These are phyloP conservation scores for Vigna mungo DNA, from an alignment of 306 rosid genomes.

Conservation along the genomic window DNA sequence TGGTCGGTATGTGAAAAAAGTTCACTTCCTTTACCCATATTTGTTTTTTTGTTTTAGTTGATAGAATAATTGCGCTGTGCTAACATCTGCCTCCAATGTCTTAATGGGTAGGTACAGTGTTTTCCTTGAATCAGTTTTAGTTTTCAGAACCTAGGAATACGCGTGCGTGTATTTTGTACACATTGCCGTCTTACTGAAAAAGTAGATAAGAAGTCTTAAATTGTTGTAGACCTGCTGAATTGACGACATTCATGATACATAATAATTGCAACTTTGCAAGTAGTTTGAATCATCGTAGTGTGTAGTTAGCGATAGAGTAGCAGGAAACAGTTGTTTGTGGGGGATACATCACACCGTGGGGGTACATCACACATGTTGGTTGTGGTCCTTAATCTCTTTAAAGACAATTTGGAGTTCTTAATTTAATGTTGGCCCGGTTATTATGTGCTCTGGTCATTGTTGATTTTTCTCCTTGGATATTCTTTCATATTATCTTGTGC, in stretches of 20 bases:
- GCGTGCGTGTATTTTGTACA: constrained; percentile 10
- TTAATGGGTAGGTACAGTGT: background rate
- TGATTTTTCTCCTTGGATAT: background rate
- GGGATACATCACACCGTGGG: constrained; percentile 51
- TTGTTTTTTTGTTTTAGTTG: background rate
- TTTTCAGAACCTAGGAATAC: constrained; percentile 1
- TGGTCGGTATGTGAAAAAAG: constrained; percentile 74
- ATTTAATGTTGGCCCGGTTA: constrained; percentile 23
- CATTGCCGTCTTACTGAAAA: background rate
- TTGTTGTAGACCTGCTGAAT: constrained; percentile 22
- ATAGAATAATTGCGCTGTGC: background rate
- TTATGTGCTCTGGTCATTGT: constrained; percentile 10
- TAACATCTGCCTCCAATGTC: background rate
- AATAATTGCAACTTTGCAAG: constrained; percentile 50
- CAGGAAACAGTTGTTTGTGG: constrained; percentile 50
- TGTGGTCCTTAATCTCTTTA: constrained; percentile 38
- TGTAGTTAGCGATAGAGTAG: constrained; percentile 40
- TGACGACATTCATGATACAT: constrained; percentile 22
- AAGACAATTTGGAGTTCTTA: background rate
- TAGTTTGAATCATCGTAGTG: constrained; percentile 42
- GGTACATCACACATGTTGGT: constrained; percentile 42
- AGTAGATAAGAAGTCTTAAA: background rate
- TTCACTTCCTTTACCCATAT: background rate
- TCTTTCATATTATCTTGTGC: background rate
- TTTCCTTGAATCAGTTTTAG: constrained; percentile 6